Conservation (phyloP, 2,329 filamentous ascomycete species). For the Grosmannia clavigera region DNA sequence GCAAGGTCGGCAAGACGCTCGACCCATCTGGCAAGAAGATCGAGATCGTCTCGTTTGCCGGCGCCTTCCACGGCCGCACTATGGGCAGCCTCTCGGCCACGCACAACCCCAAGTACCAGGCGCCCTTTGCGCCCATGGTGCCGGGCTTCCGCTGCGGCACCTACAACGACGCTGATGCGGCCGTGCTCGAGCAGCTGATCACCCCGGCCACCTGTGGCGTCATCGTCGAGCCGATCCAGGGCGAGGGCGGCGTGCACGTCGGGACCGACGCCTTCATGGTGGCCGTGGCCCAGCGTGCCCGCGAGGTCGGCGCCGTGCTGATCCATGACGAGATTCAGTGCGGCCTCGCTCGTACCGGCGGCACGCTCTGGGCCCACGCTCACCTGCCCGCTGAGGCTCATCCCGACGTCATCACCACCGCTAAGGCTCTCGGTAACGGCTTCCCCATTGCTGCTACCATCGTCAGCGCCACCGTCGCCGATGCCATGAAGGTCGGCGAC, state of each 20-base stretch:
- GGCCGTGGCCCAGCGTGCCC: slow-evolving; percentile 73
- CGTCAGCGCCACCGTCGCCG: slow-evolving; percentile 47
- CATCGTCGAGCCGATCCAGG: slow-evolving; percentile 93
- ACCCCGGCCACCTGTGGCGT: slow-evolving; percentile 85
- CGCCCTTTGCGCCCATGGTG: slow-evolving; percentile 88
- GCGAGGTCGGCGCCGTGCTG: slow-evolving; percentile 75
- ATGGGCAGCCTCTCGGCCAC: slow-evolving; percentile 95
- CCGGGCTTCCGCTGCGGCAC: slow-evolving; percentile 81
- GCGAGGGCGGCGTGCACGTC: slow-evolving; percentile 83
- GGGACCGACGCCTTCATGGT: slow-evolving; percentile 73
- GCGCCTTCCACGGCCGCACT: slow-evolving; percentile 90
- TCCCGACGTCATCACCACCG: slow-evolving; percentile 85
- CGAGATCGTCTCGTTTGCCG: slow-evolving; percentile 82
- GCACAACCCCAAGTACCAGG: slow-evolving; percentile 95
- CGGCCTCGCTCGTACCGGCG: slow-evolving; percentile 68
- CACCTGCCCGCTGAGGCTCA: slow-evolving; percentile 66
- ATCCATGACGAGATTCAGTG: slow-evolving; percentile 98
- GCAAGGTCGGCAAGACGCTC: slow-evolving; percentile 72
- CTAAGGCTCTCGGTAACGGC: slow-evolving; percentile 93
- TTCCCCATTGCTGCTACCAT: slow-evolving; percentile 84
- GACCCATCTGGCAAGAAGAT: slow-evolving; percentile 62
- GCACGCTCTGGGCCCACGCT: slow-evolving; percentile 79
- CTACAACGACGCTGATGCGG: slow-evolving; percentile 76
- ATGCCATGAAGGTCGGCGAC: slow-evolving; percentile 55
- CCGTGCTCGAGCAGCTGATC: slow-evolving; percentile 57